Evolutionary conservation across 2,329 filamentous ascomycete genomes (phyloP).

Genomic region (Diaporthe caulivora): DNA sequence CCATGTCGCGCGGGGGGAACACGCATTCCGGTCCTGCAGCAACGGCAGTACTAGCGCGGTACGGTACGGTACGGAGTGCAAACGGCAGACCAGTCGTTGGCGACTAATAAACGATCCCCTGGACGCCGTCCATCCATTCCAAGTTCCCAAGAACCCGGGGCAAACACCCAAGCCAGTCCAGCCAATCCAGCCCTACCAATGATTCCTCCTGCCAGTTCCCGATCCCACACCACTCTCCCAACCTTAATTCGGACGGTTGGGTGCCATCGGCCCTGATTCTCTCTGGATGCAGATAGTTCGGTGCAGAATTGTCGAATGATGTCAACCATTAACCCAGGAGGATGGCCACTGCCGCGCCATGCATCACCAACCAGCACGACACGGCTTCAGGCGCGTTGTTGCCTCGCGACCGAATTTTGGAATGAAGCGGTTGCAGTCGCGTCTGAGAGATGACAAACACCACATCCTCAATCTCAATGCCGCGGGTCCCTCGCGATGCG

Average conservation of each 20-base stretch:
- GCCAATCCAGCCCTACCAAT: conserved; percentile 10
- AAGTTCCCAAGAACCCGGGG: neutral
- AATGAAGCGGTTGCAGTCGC: neutral
- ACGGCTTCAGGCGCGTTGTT: neutral
- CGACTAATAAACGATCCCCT: neutral
- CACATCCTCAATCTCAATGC: neutral
- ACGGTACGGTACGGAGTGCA: too few species aligned
- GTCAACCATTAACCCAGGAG: neutral
- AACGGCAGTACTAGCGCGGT: too few species aligned
- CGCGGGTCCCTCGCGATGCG: neutral
- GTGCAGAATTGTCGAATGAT: conserved; percentile 14
- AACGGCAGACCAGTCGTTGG: neutral
- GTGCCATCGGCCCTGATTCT: conserved; percentile 6
- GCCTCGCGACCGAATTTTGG: neutral
- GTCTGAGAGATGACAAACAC: neutral
- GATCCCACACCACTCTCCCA: conserved; percentile 26
- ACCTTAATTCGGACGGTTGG: conserved; percentile 28
- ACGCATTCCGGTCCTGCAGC: conserved; percentile 14
- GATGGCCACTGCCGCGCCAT: too few species aligned
- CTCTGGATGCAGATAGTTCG: conserved; percentile 8
- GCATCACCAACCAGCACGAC: neutral
- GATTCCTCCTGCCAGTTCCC: neutral
- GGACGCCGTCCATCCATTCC: neutral
- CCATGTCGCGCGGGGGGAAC: neutral
- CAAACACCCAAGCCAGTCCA: conserved; percentile 4